Base-by-base conservation (phyloP, 371 early-diverging fungal genomes). In the Mucor saturninus region DNA sequence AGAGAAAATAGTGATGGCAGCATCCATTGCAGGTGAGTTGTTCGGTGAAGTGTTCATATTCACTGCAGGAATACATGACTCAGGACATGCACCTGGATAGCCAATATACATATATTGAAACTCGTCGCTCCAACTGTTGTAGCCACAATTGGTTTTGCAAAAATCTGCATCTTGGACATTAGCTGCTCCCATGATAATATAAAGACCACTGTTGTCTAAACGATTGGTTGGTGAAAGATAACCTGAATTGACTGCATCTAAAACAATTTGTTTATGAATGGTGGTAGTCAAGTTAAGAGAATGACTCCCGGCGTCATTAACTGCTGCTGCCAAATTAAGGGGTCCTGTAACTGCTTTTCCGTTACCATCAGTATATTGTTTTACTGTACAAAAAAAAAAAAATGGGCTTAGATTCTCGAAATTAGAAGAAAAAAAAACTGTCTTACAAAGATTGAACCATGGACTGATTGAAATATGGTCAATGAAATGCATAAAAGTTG, bases 21-120 rank as follows among this genome's bases (percentile, higher is more conserved):
- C 80, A 57, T 85, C 85, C 35, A 82, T 73, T 10, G 74, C 67
- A 21, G 81, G 80, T 42, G 71, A 67, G 39, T 71, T 67, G 65
- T 85, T 81, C 8, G 82, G 83, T 15, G 83, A 80, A 4, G 46
- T 32, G 4, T 61, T 42, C 21, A 64, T 61, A 49, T 72, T 77
- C 28, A 67, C 14, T 13, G 63, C 32, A 9, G 79, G 80, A 45
- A 78, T 72, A 56, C 82, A 80, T 52, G n/a, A 56, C 35, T 66
- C 40, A 38, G 75, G 52, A 45, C 83, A 82, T 9, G 31, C 42
- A 9, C 73, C 73, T 35, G 83, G 83, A 67, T 82, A 72, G 9
- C 83, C 83, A 58, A 82, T 77, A 60, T 62, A 77, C 65, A 79
- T 74, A 48, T 79, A 82, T 54, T 79, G 77, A 45, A 79, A 79